A percentile compares a stretch with the other conserved stretches of the same genome.
These are phyloP conservation scores for Sugiyamaella neomexicana DNA, from an alignment of 1,139 yeast species.

Conservation along the genomic window DNA sequence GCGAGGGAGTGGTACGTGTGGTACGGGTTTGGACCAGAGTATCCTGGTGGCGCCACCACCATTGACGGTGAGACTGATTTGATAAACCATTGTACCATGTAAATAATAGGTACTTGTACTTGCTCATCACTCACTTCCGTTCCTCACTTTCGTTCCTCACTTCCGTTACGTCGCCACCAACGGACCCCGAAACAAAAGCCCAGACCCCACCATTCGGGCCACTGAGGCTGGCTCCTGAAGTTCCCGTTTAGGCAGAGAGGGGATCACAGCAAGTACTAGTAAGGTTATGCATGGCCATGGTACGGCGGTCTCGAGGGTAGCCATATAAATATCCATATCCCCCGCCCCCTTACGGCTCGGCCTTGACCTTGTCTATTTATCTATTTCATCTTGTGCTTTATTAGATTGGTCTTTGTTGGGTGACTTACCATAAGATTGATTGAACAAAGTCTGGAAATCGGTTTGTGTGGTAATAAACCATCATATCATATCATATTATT, in stretches of 20 bases:
- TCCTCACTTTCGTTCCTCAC: no score
- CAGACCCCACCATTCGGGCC: neutral
- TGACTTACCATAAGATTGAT: conserved; percentile 12
- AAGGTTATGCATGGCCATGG: neutral
- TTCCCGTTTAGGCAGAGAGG: neutral
- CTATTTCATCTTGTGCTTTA: neutral
- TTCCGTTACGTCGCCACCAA: no score
- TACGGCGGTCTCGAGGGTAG: neutral
- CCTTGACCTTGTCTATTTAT: neutral
- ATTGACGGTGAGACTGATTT: no score
- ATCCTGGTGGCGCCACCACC: neutral
- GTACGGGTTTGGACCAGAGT: no score
- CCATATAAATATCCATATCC: neutral
- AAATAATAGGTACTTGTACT: no score
- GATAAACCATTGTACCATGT: no score
- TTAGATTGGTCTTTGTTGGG: neutral
- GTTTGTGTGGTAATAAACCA: no score
- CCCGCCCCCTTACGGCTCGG: neutral
- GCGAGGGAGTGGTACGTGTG: no score
- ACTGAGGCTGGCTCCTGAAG: neutral
- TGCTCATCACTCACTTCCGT: no score
- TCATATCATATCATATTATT: no score
- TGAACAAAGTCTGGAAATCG: no score
- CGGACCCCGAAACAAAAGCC: neutral
- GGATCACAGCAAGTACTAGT: neutral